Evolutionary conservation across 2,329 filamentous ascomycete species (phyloP), one percentile per base, ranked within the genome.

Genomic region (Aciculosporium take): DNA sequence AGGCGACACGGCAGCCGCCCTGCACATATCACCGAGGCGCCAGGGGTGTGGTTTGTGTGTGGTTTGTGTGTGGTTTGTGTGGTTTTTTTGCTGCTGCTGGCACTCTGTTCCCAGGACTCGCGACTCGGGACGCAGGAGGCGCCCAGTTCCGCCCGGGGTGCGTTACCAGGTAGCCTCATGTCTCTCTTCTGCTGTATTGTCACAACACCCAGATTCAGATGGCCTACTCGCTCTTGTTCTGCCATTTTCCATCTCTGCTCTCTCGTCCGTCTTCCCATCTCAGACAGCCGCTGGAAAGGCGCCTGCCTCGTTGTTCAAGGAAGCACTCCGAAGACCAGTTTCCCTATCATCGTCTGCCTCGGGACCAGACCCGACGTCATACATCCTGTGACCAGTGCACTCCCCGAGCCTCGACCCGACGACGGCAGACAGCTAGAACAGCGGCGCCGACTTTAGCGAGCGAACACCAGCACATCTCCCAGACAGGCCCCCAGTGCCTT

Each of bases 101-200:
- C n/a, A n/a, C n/a, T n/a, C n/a, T n/a, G n/a, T n/a, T n/a, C n/a
- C n/a, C n/a, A n/a, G n/a, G n/a, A n/a, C n/a, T n/a, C n/a, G n/a
- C n/a, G n/a, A 4, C 7, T 30, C 28, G 37, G 18, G 13, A 30
- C 13, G 21, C 15, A 32, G 18, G 23, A 24, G 17, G 37, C n/a
- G 21, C 15, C 28, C 24, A 32, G 23, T 44, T 31, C 20, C 21
- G 17, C 18, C 10, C 24, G n/a, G 23, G 20, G 8, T 13, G n/a
- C 13, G 21, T 15, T 15, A 29, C 39, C 35, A 33, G 34, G 25
- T 36, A 36, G 35, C 30, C 32, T 40, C 34, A 32, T 36, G 30
- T 33, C 33, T 37, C 21, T 34, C 15, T 17, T 29, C 36, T 40
- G n/a, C n/a, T n/a, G n/a, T n/a, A n/a, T n/a, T n/a, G n/a, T n/a